Evolutionary conservation across 176 grass and related monocot species (phyloP), one percentile per base, ranked within the genome.

Genomic region (Panicum miliaceum): DNA sequence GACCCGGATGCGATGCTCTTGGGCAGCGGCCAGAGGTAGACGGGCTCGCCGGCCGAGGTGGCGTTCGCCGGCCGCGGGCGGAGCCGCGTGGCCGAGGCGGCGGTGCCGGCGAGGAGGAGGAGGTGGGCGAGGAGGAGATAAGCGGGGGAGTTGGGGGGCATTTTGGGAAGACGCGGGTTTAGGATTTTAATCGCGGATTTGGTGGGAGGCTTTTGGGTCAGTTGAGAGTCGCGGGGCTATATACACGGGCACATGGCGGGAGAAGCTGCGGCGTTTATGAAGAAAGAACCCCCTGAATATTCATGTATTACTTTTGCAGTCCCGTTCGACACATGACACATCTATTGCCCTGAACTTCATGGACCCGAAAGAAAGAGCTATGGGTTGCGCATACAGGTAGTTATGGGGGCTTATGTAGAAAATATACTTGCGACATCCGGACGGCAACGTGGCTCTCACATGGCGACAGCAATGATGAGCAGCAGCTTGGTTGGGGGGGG

Each of bases 21-120:
- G 9, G 93, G 96, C 20, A 98, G 89, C 3, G 93, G 93, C 96
- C 93, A 98, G n/a, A 98, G 37, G 91, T 94, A 98, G 0, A 92
- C 83, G 9, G 72, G 71, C 1, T 83, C 71, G 0, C 48, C 86
- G 6, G 82, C 19, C 38, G 68, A 45, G 53, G 83, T 78, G 20
- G 75, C 40, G 70, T 88, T 84, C 38, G 25, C 59, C 54, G 67
- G 71, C 62, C 68, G 84, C 38, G 37, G 51, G 74, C 50, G 74
- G 61, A 43, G 83, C n/a, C 86, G 80, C 41, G 73, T 84, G 67
- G 26, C 37, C 34, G 62, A 84, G 38, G 57, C 86, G 58, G 54
- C 75, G 40, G 70, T 80, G 35, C 25, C 86, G 78, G 46, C 15
- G 88, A 88, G 64, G 34, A 88, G 58, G 86, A 88, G 64, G 34